These are phyloP conservation scores for Daldinia caldariorum DNA, from an alignment of 495 filamentous ascomycete genomes.

Conservation along the genomic window DNA sequence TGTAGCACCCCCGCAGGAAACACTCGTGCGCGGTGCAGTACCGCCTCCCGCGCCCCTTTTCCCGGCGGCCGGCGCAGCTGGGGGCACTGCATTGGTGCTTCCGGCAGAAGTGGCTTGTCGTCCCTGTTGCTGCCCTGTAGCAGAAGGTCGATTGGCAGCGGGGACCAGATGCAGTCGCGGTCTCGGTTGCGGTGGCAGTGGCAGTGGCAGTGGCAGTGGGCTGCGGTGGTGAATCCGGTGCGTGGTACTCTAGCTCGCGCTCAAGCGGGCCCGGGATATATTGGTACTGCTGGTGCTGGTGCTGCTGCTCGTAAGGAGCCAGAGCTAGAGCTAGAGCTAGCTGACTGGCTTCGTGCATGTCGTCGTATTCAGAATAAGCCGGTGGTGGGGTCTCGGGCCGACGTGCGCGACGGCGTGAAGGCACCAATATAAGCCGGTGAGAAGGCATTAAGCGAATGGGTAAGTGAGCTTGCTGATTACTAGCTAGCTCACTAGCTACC, in stretches of 20 bases:
- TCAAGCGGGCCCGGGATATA: neutral
- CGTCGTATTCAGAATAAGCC: conserved; percentile 38
- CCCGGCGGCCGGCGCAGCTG: conserved; percentile 22
- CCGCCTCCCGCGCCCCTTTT: conserved; percentile 30
- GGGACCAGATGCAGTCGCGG: neutral
- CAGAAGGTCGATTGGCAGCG: conserved; percentile 40
- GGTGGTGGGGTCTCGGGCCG: conserved; percentile 36
- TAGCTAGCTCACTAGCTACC: neutral
- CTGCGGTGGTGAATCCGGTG: conserved; percentile 2
- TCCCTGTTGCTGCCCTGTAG: conserved; percentile 16
- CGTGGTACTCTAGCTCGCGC: neutral
- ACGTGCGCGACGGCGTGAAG: conserved; percentile 26
- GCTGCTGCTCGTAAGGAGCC: conserved; percentile 3
- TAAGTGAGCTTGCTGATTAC: too few species aligned
- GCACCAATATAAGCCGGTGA: conserved; percentile 21
- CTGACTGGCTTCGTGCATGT: conserved; percentile 14
- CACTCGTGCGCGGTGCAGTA: conserved; percentile 34
- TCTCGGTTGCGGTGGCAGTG: too few species aligned
- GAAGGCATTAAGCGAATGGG: conserved; percentile 5
- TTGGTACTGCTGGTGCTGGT: neutral
- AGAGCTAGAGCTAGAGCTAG: neutral
- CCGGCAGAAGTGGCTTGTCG: conserved; percentile 26
- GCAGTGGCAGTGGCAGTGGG: too few species aligned
- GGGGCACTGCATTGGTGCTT: conserved; percentile 32
- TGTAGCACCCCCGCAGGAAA: conserved; percentile 34